A percentile compares a stretch with the other conserved stretches of the same genome.
Evolutionary conservation across 768 basidiomycete genomes (phyloP).

Genomic region (Russula griseocarnosa): DNA sequence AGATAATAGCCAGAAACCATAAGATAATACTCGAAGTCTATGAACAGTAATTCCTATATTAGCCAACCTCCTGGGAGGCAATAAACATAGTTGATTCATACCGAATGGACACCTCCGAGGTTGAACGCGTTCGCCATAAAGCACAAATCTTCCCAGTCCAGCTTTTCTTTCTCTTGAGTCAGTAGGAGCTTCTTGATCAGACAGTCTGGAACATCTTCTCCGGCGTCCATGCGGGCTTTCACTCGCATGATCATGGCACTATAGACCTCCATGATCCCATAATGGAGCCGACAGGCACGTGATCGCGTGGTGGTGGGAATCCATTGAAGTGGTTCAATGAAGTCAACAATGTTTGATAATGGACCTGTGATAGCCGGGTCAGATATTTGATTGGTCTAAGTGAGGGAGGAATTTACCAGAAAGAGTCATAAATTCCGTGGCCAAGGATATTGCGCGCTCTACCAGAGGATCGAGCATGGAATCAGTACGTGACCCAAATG

Average conservation of each 20-base stretch:
- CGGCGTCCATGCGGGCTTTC: slow-evolving; percentile 33
- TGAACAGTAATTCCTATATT: slow-evolving; percentile 24
- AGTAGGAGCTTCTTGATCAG: slow-evolving; percentile 36
- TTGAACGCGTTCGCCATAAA: slow-evolving; percentile 37
- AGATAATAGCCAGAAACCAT: slow-evolving; percentile 34
- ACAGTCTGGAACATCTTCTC: slow-evolving; percentile 38
- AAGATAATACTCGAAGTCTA: slow-evolving; percentile 38
- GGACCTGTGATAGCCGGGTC: slow-evolving; percentile 34
- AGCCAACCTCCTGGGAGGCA: slow-evolving; percentile 2
- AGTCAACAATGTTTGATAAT: slow-evolving; percentile 45
- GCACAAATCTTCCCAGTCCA: slow-evolving; percentile 36
- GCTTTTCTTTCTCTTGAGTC: slow-evolving; percentile 32
- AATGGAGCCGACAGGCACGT: slow-evolving; percentile 41
- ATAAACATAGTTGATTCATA: background rate
- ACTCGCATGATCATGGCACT: slow-evolving; percentile 35
- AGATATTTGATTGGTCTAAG: background rate
- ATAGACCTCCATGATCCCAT: slow-evolving; percentile 35
- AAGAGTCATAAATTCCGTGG: slow-evolving; percentile 44
- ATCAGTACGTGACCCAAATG: slow-evolving; percentile 44
- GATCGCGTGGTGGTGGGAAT: slow-evolving; percentile 40
- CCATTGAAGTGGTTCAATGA: slow-evolving; percentile 41
- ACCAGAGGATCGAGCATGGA: slow-evolving; percentile 40
- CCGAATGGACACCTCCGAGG: slow-evolving; percentile 38
- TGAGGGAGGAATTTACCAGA: slow-evolving; percentile 24
- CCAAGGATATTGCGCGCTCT: slow-evolving; percentile 37